Percentiles rank a stretch among this genome's conserved stretches.
Evolutionary conservation across 495 filamentous ascomycete species (phyloP).

Genomic region (Apodospora peruviana): DNA sequence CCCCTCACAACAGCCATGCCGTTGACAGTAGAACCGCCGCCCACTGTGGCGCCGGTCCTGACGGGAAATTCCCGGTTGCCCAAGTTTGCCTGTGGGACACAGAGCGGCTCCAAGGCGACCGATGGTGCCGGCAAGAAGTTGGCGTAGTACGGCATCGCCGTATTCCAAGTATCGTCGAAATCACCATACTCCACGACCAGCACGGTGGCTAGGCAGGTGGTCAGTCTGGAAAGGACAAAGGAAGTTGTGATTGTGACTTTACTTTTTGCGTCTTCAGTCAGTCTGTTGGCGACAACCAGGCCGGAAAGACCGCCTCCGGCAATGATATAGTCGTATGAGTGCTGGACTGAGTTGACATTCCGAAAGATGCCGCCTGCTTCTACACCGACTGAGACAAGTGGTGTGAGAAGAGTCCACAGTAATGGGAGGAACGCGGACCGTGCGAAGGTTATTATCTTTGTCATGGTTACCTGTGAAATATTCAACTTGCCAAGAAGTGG

Average conservation of each 20-base stretch:
- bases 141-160: slow-evolving; percentile 12
- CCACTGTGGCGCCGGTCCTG: slow-evolving; percentile 23
- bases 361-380: neutral
- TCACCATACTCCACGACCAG: slow-evolving; percentile 40
- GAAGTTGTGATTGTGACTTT: neutral
- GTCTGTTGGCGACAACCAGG: slow-evolving; percentile 38
- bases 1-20: slow-evolving; percentile 42
- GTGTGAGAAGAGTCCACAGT: neutral
- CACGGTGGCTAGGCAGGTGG: slow-evolving; percentile 25
- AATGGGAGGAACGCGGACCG: neutral
- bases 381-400: neutral
- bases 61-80: slow-evolving; percentile 12
- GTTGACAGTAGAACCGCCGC: slow-evolving; percentile 35
- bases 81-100: slow-evolving; percentile 9
- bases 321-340: slow-evolving; percentile 41
- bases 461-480: neutral
- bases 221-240: neutral
- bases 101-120: slow-evolving; percentile 18
- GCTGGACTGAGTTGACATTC: neutral
- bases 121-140: neutral
- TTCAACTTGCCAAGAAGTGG: no score
- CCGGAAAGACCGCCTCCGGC: slow-evolving; percentile 51
- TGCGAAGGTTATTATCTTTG: neutral
- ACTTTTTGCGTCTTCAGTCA: slow-evolving; percentile 25
- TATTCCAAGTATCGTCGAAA: slow-evolving; percentile 19